Base-by-base conservation (phyloP, 1,139 yeast species). In the Sugiyamaella novakii region DNA sequence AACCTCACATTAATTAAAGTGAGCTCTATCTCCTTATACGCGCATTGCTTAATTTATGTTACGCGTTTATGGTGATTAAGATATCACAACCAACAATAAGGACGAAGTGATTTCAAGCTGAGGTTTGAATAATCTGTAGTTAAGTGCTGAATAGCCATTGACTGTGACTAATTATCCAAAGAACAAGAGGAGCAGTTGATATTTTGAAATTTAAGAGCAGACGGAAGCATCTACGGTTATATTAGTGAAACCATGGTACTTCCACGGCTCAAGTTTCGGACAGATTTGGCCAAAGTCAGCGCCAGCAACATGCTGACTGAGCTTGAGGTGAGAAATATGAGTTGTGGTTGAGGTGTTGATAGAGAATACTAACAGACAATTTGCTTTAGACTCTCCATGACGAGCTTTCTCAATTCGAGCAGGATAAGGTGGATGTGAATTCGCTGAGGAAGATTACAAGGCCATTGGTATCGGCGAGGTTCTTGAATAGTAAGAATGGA, bases 371-470 rank as follows among this genome's bases (percentile, higher is more conserved):
- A 31, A 38, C 42, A 15, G 18, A 35, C 25, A 22, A n/a, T n/a
- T n/a, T 25, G 27, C 31, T 15, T 5, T 31, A 46, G 50, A 18
- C 36, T 8, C 48, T 38, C 15, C 33, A 24, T 39, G 81, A 81
- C 44, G 87, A 84, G 59, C 72, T 87, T 17, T 72, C 85, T 1
- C 67, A 75, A 2, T 60, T 83, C 7, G 83, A 82, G 47, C 92
- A 84, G 59, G 87, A 82, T 27, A 69, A 71, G 25, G 75, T 78
- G 15, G 78, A 83, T 47, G 55, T 77, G 1, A 56, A 61, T 7
- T 69, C 78, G 0, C 63, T 83, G 33, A 72, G 77, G 29, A 54
- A 58, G 5, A 68, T 83, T 15, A 77, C 79, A 50, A 66, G 70
- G 25, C 83, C 81, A 44, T 70, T 89, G 40, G 72, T 78, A 4